Base-by-base conservation (phyloP, 164 flowering plant species). In the Nelumbo lutea region DNA sequence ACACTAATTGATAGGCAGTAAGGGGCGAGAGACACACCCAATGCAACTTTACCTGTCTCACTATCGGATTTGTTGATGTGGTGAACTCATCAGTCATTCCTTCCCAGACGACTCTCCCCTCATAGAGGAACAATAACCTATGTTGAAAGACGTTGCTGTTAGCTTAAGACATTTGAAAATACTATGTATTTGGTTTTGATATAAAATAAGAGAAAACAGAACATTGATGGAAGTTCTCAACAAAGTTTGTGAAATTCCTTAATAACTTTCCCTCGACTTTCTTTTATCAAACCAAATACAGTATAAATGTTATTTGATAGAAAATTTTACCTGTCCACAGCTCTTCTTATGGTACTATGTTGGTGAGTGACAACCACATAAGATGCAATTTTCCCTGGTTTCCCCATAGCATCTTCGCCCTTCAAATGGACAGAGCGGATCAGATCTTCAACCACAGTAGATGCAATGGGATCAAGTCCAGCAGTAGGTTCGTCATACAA, bases 391-490 rank as follows among this genome's bases (percentile, higher is more conserved):
- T 83, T 87, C 61, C 97, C 98, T 64, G 88, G 89, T 77, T 81
- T 79, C 61, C 83, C 87, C 48, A 74, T 68, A 41, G 82, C 88
- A 77, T 87, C 92, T 75, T 86, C 83, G 64, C 86, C 92, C 75
- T 81, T 85, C 69, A 76, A 53, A 75, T 95, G 99, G 61, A 95
- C 90, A 61, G 98, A 92, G 48, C 99, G 97, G 52, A 95, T 95
- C 50, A 95, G 91, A 85, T 95, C 99, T 82, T 95, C 99, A 72
- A 95, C 97, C 6, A 95, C 99, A 68, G 99, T 95, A 5, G 99
- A 95, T 66, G 99, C 99, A 79, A 95, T 95, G 6, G 99, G 99
- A 77, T 95, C 99, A 73, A 95, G 98, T 57, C 99, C 99, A 51
- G 99, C 99, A 7, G 99, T 95, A 70, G 99, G 99, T 79, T 95